Base-by-base conservation (phyloP, 192 early-diverging fungal species). In the Funneliformis geosporum region DNA sequence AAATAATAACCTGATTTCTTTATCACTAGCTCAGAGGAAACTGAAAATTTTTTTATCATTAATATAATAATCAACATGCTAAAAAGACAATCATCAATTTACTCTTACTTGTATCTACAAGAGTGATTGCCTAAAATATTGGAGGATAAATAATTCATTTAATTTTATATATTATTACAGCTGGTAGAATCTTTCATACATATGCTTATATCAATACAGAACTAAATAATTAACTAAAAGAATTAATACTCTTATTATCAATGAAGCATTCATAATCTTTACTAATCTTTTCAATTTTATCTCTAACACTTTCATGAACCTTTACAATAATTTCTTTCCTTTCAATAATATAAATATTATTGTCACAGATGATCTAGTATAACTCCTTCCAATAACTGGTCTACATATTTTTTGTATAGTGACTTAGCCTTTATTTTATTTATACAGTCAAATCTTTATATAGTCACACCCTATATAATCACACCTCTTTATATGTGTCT, bases 261-360 rank as follows among this genome's bases (percentile, higher is more conserved):
- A 71, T 18, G 69, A 71, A 43, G 28, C 21, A 2, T 71, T 42
- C 12, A 71, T 71, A 42, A 42, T 71, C 21, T 43, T 42, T 7
- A 9, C 40, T 71, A 2, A 25, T 46, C 23, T 71, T 5, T n/a
- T 71, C 3, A 18, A 43, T 25, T 71, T 71, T 71, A 71, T 71
- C 18, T 71, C 69, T 16, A 44, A 71, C 39, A 0, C 21, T 21
- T 71, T 71, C 46, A 14, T 43, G 5, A n/a, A n/a, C n/a, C n/a
- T n/a, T n/a, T n/a, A n/a, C n/a, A n/a, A n/a, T n/a, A n/a, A n/a
- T n/a, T n/a, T 7, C 0, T 2, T 47, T 44, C 40, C 69, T 21
- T 71, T 71, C 7, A 14, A 14, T 44, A 27, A 42, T 71, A 71
- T 71, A 42, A 71, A 71, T 44, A 8, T 71, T 44, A 47, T 71